phyloP scores from a whole-genome alignment of 192 early-diverging fungal species.

The Helicostylum pulchrum region DNA sequence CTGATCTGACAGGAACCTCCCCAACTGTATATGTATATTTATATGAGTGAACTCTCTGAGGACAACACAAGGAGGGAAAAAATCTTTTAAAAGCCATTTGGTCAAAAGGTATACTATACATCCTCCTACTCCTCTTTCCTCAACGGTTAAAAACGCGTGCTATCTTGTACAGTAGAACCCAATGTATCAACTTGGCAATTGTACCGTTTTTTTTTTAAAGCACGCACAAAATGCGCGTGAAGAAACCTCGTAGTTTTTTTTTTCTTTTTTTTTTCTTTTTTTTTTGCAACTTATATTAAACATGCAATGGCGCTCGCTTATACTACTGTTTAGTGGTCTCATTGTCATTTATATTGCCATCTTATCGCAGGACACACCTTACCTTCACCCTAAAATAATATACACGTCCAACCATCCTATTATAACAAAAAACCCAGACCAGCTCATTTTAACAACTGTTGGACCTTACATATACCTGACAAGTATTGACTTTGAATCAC shows the following conservation, averaged over 20 bases:
- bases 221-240: too few relatives aligned
- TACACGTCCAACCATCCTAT: slow-evolving; percentile 2
- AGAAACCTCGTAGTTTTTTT: background rate
- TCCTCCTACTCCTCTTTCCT: too few relatives aligned
- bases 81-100: too few relatives aligned
- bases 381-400: slow-evolving; percentile 25
- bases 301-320: slow-evolving; percentile 39
- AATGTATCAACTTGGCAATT: too few relatives aligned
- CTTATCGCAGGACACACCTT: slow-evolving; percentile 32
- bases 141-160: too few relatives aligned
- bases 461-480: slow-evolving; percentile 28
- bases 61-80: too few relatives aligned
- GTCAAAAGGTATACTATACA: too few relatives aligned
- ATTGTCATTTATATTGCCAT: slow-evolving; percentile 34
- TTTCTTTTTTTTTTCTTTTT: background rate
- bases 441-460: slow-evolving; percentile 18
- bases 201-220: too few relatives aligned
- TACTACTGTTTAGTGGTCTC: slow-evolving; percentile 26
- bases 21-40: too few relatives aligned
- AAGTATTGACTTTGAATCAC: slow-evolving; percentile 22
- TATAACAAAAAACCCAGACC: slow-evolving; percentile 13
- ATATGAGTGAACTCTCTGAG: too few relatives aligned
- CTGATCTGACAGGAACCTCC: too few relatives aligned
- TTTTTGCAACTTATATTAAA: background rate
- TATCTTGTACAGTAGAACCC: too few relatives aligned